phyloP scores from a whole-genome alignment of 352 stramenopile species.

The Elongisporangium anandrum region DNA sequence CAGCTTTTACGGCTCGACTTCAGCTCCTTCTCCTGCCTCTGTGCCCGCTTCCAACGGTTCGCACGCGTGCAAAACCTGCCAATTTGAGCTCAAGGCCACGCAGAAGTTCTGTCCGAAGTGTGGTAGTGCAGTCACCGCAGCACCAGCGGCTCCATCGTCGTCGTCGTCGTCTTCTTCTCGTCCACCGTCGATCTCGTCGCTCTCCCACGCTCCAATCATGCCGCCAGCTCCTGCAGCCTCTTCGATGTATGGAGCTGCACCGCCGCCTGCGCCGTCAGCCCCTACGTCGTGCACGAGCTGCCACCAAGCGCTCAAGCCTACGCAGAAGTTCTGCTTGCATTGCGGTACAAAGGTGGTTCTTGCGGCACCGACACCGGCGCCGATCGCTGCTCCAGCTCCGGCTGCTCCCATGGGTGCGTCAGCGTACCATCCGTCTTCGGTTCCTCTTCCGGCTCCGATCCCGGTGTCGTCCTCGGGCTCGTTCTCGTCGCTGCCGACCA shows the following conservation, averaged over 20 bases:
- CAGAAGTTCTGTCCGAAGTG: constrained; percentile 85
- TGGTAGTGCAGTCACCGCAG: constrained; percentile 26
- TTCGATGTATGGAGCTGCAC: constrained; percentile 6
- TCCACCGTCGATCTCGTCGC: constrained; percentile 8
- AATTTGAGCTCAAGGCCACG: constrained; percentile 42
- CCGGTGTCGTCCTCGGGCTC: constrained; percentile 27
- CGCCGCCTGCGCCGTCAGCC: constrained; percentile 9
- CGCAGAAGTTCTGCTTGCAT: constrained; percentile 76
- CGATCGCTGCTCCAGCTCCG: constrained; percentile 6
- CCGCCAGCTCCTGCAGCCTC: constrained; percentile 4
- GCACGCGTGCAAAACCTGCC: constrained; percentile 38
- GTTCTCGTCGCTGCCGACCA: constrained; percentile 30
- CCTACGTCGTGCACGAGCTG: constrained; percentile 37
- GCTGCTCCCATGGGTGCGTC: constrained; percentile 13
- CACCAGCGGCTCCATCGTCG: constrained; percentile 12
- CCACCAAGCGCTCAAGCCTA: constrained; percentile 40
- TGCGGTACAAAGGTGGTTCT: constrained; percentile 59
- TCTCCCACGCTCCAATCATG: not conserved
- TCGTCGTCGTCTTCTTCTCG: constrained; percentile 25
- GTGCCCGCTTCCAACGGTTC: constrained; percentile 4
- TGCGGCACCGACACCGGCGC: not conserved
- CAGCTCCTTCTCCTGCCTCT: not conserved
- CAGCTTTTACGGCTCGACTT: not conserved
- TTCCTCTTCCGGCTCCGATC: constrained; percentile 55
- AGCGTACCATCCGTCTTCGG: constrained; percentile 27